A percentile compares a stretch with the other conserved stretches of the same genome.
Conservation (phyloP, 352 stramenopile genomes). For the Phytophthora hibernalis region DNA sequence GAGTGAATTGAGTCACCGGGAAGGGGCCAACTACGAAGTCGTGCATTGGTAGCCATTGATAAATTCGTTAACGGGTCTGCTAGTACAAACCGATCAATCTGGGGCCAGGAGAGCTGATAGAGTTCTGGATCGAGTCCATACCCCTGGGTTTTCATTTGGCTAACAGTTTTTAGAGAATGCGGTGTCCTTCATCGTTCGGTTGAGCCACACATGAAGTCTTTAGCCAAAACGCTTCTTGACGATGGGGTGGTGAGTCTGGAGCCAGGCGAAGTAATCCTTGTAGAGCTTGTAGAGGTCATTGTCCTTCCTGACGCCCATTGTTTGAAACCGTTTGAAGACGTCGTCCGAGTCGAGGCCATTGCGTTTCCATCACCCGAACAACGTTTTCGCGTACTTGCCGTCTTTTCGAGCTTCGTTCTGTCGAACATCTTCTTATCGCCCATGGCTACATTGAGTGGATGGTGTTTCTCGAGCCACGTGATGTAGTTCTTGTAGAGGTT, state of each 20-base stretch:
- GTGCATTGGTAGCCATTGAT: too few relatives aligned
- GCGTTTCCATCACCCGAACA: background rate
- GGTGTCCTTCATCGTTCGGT: too few relatives aligned
- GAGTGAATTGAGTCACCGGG: too few relatives aligned
- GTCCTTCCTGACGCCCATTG: background rate
- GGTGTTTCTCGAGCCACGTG: background rate
- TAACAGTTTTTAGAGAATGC: too few relatives aligned
- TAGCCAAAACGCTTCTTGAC: too few relatives aligned
- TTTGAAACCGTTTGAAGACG: background rate
- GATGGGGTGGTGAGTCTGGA: background rate
- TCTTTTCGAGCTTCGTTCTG: background rate
- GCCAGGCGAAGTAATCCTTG: conserved; percentile 10
- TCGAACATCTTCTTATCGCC: background rate
- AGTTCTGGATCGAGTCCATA: too few relatives aligned
- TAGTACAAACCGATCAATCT: too few relatives aligned
- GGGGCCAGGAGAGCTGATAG: too few relatives aligned
- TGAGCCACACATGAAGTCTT: too few relatives aligned
- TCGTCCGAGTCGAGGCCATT: background rate
- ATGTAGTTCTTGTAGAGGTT: background rate
- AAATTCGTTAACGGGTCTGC: too few relatives aligned
- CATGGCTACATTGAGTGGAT: background rate
- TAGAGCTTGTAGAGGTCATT: conserved; percentile 3
- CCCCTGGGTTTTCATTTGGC: too few relatives aligned
- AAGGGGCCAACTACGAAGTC: too few relatives aligned
- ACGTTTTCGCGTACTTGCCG: background rate